Base-by-base conservation (phyloP, 2,329 filamentous ascomycete species). In the Claviceps pazoutovae region DNA sequence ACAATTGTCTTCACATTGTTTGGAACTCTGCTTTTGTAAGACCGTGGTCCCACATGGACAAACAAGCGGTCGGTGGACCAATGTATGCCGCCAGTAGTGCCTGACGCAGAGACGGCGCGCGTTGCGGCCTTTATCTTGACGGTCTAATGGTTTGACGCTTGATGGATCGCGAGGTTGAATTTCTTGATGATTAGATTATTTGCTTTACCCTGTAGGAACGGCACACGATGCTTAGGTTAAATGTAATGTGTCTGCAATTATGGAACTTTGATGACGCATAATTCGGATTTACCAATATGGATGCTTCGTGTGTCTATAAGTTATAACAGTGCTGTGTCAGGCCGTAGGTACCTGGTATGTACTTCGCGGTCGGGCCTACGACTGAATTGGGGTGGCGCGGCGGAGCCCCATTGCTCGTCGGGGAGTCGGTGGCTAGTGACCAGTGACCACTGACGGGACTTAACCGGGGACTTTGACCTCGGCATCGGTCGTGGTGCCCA, bases 21-120 rank as follows among this genome's bases (percentile, higher is more conserved):
- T 30, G 69, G 69, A 52, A 62, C 68, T 43, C 56, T 71, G 55
- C 56, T 71, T 45, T 60, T 72, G 59, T 72, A 70, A n/a, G 11
- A 21, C 26, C 26, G 19, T 11, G 9, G 9, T 11, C 30, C 19
- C 2, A 48, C 14, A 7, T 42, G 11, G 39, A 21, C n/a, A 21
- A 17, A 11, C 5, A 46, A 36, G 41, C 16, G 38, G n/a, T 38
- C 34, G 47, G 21, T 34, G 4, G 5, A 16, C 8, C n/a, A 16
- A 34, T 34, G 9, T 11, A 9, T 34, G 30, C 26, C 6, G 26
- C 26, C 26, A 26, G 26, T 26, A 26, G 26, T 26, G 26, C 26
- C 23, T 26, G 26, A 8, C 26, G 26, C 6, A 26, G 26, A 26
- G 26, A 26, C 6, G 26, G 7, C 26, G n/a, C 14, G 36, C 26